Conservation (phyloP, 495 filamentous ascomycete genomes). For the Bryoglossum gracile region DNA sequence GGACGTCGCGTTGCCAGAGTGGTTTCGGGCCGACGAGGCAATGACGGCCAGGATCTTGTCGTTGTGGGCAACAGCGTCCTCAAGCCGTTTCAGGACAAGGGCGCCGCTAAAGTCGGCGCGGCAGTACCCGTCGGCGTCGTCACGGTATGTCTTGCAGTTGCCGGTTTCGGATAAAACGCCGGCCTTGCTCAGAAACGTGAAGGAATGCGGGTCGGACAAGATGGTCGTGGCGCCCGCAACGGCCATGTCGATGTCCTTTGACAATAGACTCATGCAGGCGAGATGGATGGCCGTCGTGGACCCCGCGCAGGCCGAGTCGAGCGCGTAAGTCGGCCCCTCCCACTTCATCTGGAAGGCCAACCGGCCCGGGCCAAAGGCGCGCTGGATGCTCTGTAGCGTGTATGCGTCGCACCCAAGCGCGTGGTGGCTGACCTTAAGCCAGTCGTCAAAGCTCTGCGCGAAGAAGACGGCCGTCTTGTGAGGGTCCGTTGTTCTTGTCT, state of each 20-base stretch:
- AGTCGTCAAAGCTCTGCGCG: conserved; percentile 86
- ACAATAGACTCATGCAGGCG: conserved; percentile 72
- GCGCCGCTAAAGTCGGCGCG: conserved; percentile 64
- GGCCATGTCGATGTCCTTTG: conserved; percentile 38
- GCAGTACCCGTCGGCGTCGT: conserved; percentile 64
- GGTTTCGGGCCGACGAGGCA: conserved; percentile 59
- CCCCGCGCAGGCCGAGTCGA: conserved; percentile 84
- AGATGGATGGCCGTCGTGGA: conserved; percentile 57
- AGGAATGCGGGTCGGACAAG: conserved; percentile 77
- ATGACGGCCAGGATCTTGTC: conserved; percentile 68
- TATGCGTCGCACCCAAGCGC: conserved; percentile 84
- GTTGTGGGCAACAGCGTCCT: conserved; percentile 65
- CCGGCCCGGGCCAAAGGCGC: conserved; percentile 73
- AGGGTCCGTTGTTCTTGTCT: conserved; percentile 65
- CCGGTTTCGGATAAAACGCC: conserved; percentile 34
- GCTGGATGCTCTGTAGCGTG: conserved; percentile 76
- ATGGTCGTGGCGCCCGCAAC: conserved; percentile 73
- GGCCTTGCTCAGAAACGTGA: conserved; percentile 63
- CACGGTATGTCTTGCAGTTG: conserved; percentile 39
- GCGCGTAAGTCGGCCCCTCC: conserved; percentile 69
- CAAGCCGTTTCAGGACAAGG: conserved; percentile 64
- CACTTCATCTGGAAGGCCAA: conserved; percentile 87
- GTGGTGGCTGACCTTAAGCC: conserved; percentile 86
- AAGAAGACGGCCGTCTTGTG: conserved; percentile 85
- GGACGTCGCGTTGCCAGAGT: conserved; percentile 65